These are phyloP conservation scores for Erucastrum elatum DNA, from an alignment of 345 rosid genomes.

Conservation along the genomic window DNA sequence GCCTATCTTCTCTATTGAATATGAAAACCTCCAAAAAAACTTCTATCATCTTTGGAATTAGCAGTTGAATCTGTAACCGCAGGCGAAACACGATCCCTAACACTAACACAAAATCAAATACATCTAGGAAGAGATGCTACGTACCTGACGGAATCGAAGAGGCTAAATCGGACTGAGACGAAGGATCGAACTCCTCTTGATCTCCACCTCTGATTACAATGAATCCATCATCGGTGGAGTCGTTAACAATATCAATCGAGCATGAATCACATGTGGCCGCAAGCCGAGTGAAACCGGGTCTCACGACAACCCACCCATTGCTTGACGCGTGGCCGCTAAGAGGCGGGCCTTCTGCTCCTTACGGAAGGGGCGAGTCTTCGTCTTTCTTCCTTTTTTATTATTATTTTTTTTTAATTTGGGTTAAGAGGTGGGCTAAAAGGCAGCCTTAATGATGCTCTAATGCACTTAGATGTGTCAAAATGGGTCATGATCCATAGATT, in stretches of 20 bases:
- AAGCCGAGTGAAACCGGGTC: constrained; percentile 40
- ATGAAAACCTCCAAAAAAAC: no score
- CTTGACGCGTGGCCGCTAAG: neutral
- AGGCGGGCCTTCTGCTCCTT: no score
- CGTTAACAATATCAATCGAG: constrained; percentile 45
- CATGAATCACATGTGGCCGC: constrained; percentile 45
- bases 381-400: no score
- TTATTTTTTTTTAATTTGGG: no score
- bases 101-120: neutral
- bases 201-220: constrained; percentile 44
- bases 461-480: no score
- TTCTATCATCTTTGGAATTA: no score
- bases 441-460: no score
- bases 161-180: constrained; percentile 1
- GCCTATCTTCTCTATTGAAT: no score
- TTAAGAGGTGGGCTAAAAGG: no score
- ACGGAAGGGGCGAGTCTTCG: no score
- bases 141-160: constrained; percentile 36
- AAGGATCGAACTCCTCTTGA: constrained; percentile 27
- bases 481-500: no score
- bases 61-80: no score
- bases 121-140: neutral
- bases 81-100: neutral
- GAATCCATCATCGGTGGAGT: constrained; percentile 51
- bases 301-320: constrained; percentile 13